These are phyloP conservation scores for Prunus dulcis DNA, from an alignment of 306 rosid genomes.

Conservation along the genomic window DNA sequence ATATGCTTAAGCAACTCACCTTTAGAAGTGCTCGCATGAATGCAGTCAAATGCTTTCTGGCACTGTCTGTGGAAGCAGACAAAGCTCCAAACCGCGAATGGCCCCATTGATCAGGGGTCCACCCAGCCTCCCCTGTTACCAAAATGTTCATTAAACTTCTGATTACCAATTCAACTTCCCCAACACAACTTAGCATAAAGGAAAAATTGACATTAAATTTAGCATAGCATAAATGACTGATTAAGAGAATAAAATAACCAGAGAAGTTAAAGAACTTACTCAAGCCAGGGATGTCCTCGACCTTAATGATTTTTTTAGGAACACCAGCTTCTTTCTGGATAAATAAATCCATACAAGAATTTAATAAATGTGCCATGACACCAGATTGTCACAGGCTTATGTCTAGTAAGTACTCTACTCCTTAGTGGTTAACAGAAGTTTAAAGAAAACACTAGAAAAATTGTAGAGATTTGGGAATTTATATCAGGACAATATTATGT, in stretches of 20 bases:
- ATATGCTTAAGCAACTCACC: conserved; percentile 37
- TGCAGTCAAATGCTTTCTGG: conserved; percentile 56
- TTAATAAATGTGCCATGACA: background rate
- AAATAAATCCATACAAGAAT: background rate
- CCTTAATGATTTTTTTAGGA: conserved; percentile 64
- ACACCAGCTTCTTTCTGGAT: conserved; percentile 89
- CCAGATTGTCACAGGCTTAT: background rate
- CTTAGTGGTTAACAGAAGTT: background rate
- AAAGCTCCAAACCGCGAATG: conserved; percentile 67
- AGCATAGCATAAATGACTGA: background rate
- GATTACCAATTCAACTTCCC: conserved; percentile 18
- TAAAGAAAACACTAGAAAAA: background rate
- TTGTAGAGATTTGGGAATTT: background rate
- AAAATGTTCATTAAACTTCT: conserved; percentile 30
- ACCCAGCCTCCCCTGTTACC: conserved; percentile 84
- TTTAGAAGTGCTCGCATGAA: conserved; percentile 85
- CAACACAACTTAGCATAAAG: conserved; percentile 1
- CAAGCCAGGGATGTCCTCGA: conserved; percentile 88
- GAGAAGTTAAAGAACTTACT: conserved; percentile 51
- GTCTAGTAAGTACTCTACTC: background rate
- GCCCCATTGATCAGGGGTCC: conserved; percentile 96
- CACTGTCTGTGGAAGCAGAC: conserved; percentile 55
- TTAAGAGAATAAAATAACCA: conserved; percentile 9
- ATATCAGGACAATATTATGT: conserved; percentile 3
- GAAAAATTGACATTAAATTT: background rate